Evolutionary conservation across 371 early-diverging fungal genomes (phyloP).

Genomic region (Mucor velutinosus): DNA sequence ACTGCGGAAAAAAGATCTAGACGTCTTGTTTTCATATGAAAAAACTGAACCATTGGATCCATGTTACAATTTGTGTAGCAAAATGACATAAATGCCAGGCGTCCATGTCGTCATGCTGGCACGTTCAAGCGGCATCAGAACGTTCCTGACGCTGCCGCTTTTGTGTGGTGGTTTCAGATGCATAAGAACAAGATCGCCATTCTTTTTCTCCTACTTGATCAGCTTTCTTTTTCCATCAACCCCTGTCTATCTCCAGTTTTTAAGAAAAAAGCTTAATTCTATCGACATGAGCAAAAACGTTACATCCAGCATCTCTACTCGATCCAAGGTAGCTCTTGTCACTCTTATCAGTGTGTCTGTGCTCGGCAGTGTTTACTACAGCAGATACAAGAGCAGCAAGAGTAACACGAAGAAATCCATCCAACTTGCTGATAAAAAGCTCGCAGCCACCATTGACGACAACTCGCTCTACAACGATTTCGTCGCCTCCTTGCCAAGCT

Average conservation of each 20-base stretch:
- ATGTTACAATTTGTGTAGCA: background rate
- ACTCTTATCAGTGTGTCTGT: slow-evolving; percentile 20
- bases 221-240: background rate
- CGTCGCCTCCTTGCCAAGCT: slow-evolving; percentile 13
- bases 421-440: background rate
- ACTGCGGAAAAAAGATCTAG: too few relatives aligned
- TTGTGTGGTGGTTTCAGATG: background rate
- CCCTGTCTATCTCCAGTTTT: background rate
- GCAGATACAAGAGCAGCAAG: background rate
- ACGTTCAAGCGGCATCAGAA: background rate
- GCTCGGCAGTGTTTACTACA: slow-evolving; percentile 17
- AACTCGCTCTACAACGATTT: slow-evolving; percentile 18
- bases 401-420: background rate
- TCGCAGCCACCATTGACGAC: background rate
- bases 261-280: background rate
- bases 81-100: background rate
- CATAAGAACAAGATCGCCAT: background rate
- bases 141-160: background rate
- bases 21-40: background rate
- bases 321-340: slow-evolving; percentile 15
- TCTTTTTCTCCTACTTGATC: background rate
- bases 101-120: background rate
- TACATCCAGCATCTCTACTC: slow-evolving; percentile 5
- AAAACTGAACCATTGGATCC: background rate
- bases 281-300: background rate